These are phyloP conservation scores for Gossypium arboreum DNA, from an alignment of 345 rosid species.

Conservation along the genomic window DNA sequence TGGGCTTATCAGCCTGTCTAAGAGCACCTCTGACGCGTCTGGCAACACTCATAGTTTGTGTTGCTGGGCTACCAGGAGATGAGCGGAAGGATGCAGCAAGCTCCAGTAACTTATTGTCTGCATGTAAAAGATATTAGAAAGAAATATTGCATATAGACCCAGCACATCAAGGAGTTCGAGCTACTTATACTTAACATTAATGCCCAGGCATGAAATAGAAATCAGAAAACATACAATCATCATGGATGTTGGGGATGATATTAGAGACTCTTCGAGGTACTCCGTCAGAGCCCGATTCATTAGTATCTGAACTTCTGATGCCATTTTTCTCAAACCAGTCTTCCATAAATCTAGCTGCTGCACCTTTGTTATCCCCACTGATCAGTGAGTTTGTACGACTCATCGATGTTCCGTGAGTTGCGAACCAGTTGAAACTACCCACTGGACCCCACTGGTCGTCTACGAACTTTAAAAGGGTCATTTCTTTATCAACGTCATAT, in stretches of 20 bases:
- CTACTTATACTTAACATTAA: neutral
- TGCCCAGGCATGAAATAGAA: neutral
- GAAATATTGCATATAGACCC: slow-evolving; percentile 3
- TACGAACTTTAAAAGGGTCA: slow-evolving; percentile 94
- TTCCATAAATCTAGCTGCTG: slow-evolving; percentile 97
- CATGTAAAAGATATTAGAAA: slow-evolving; percentile 17
- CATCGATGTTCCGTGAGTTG: slow-evolving; percentile 99
- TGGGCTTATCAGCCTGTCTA: slow-evolving; percentile 75
- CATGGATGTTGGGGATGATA: neutral
- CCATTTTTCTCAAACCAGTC: slow-evolving; percentile 74
- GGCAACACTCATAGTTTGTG: slow-evolving; percentile 58
- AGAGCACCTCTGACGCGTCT: slow-evolving; percentile 76
- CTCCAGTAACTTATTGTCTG: slow-evolving; percentile 80
- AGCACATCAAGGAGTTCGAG: slow-evolving; percentile 15
- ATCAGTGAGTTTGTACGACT: slow-evolving; percentile 89
- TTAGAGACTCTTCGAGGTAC: neutral
- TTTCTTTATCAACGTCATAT: slow-evolving; percentile 83
- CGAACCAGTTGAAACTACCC: slow-evolving; percentile 98
- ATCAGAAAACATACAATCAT: neutral
- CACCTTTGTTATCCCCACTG: slow-evolving; percentile 99
- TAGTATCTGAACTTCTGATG: slow-evolving; percentile 4
- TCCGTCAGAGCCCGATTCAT: neutral
- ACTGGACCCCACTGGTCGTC: slow-evolving; percentile 90
- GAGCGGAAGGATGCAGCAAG: slow-evolving; percentile 86
- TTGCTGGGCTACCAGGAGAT: slow-evolving; percentile 64